Conservation (phyloP, 148 eudicot genomes). For the Fallopia convolvulus region DNA sequence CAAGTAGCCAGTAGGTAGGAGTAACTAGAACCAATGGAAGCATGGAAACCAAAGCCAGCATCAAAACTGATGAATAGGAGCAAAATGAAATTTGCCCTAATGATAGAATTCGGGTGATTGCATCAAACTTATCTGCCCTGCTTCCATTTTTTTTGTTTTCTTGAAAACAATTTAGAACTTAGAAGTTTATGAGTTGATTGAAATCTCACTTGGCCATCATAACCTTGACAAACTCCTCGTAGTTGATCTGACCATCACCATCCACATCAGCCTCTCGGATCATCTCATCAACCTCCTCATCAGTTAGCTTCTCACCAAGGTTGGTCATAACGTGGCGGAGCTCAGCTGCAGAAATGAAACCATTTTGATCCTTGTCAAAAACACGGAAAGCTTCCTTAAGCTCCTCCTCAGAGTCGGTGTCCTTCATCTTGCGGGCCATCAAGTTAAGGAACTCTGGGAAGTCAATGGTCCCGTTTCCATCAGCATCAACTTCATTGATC, state of each 20-base stretch:
- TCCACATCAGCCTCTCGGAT: conserved; percentile 41
- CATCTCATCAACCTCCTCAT: conserved; percentile 41
- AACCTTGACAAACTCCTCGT: conserved; percentile 42
- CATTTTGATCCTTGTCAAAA: conserved; percentile 37
- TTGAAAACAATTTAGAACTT: background rate
- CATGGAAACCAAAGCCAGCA: conserved; percentile 15
- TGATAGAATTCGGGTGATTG: conserved; percentile 15
- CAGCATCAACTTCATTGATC: conserved; percentile 41
- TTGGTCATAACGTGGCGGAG: conserved; percentile 42
- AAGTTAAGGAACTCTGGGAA: conserved; percentile 39
- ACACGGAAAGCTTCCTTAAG: conserved; percentile 41
- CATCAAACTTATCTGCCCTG: conserved; percentile 16
- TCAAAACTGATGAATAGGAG: background rate
- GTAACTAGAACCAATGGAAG: conserved; percentile 16
- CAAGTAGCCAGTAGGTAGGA: conserved; percentile 5
- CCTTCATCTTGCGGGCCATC: conserved; percentile 42
- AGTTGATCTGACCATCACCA: conserved; percentile 44
- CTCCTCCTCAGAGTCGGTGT: conserved; percentile 37
- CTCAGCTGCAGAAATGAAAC: conserved; percentile 41
- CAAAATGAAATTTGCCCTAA: conserved; percentile 15
- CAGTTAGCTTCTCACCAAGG: conserved; percentile 38
- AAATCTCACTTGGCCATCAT: conserved; percentile 43
- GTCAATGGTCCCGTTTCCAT: conserved; percentile 40
- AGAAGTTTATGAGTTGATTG: background rate
- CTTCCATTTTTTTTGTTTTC: conserved; percentile 1